phyloP scores from a whole-genome alignment of 768 basidiomycete species.

The Lactifluus piperatus region DNA sequence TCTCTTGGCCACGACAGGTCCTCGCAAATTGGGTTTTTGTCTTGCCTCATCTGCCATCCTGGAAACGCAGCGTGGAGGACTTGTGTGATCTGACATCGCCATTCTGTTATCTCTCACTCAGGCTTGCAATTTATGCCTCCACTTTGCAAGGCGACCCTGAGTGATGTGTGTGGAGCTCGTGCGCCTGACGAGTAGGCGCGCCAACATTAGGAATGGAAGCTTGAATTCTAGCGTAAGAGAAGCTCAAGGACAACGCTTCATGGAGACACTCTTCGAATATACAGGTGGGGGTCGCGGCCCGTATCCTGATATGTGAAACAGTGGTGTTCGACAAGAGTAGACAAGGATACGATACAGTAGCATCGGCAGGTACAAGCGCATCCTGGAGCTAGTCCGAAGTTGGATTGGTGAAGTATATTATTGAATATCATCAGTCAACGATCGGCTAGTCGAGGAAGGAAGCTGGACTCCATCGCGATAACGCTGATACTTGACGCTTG shows the following conservation, averaged over 20 bases:
- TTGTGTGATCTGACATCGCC: background rate
- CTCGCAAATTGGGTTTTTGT: background rate
- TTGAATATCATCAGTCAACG: background rate
- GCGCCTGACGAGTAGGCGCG: background rate
- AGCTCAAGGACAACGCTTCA: background rate
- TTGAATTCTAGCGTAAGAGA: background rate
- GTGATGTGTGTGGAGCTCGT: background rate
- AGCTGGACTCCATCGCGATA: background rate
- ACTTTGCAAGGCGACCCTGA: background rate
- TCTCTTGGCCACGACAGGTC: background rate
- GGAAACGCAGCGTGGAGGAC: background rate
- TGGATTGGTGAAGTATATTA: background rate
- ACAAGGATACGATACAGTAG: background rate
- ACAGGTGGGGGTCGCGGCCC: background rate
- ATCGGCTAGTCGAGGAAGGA: background rate
- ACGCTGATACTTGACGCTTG: background rate
- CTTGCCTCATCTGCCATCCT: background rate
- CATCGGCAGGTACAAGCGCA: background rate
- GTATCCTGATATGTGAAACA: background rate
- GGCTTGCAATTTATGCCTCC: background rate
- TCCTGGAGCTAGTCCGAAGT: background rate
- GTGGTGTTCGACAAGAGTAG: background rate
- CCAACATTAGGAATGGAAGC: conserved; percentile 1
- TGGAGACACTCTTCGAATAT: background rate
- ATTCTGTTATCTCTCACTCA: background rate